Conservation (phyloP, 805 yeast genomes). For the Wickerhamomyces ciferrii region DNA sequence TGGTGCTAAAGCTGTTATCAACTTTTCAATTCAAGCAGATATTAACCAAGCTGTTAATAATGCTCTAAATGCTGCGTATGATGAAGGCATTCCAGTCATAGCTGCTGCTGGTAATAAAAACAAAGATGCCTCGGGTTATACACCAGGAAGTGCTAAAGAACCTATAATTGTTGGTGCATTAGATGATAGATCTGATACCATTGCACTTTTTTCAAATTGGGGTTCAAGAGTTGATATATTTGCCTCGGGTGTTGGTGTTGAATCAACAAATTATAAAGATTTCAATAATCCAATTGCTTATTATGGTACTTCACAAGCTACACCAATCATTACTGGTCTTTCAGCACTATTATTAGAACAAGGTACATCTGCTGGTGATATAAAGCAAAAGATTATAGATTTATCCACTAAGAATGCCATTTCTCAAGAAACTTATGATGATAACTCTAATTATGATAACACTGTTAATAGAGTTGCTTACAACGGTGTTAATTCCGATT, state of each 20-base stretch:
- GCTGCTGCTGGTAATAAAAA: constrained; percentile 87
- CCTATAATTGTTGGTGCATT: constrained; percentile 86
- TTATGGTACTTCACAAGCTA: constrained; percentile 74
- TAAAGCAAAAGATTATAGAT: constrained; percentile 25
- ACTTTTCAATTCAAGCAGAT: constrained; percentile 65
- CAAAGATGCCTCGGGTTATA: constrained; percentile 66
- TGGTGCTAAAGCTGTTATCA: constrained; percentile 70
- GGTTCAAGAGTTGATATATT: constrained; percentile 79
- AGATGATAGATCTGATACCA: constrained; percentile 60
- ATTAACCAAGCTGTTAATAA: constrained; percentile 74
- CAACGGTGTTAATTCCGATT: constrained; percentile 15
- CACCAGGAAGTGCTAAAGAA: constrained; percentile 74
- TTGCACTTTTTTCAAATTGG: constrained; percentile 83
- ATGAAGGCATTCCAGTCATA: constrained; percentile 34
- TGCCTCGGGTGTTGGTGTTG: constrained; percentile 68
- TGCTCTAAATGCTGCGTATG: constrained; percentile 63
- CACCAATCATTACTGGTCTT: constrained; percentile 62
- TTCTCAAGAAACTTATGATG: constrained; percentile 27
- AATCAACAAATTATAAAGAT: constrained; percentile 37
- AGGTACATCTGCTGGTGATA: constrained; percentile 28
- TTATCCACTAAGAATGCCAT: constrained; percentile 37
- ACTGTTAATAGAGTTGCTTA: constrained; percentile 53
- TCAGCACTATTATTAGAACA: constrained; percentile 47
- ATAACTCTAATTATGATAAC: constrained; percentile 20
- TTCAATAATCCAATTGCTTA: constrained; percentile 21